A percentile compares a stretch with the other conserved stretches of the same genome.
Evolutionary conservation across 768 basidiomycete genomes (phyloP).

Genomic region (Imleria badia): DNA sequence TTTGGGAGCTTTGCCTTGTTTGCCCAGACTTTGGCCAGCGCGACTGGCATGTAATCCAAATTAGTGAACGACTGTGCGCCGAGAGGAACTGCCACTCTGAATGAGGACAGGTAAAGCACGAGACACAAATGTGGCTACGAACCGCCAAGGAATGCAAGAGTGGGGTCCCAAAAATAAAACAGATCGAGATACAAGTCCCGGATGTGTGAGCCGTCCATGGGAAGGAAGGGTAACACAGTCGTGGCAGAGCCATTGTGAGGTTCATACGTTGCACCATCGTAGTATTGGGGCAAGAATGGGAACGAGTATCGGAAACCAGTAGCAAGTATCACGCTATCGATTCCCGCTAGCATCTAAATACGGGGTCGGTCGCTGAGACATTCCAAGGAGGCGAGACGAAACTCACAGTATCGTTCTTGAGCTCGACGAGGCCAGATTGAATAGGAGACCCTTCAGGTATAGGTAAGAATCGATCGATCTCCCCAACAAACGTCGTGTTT

Average conservation of each 20-base stretch:
- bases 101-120: no score
- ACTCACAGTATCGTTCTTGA: conserved; percentile 12
- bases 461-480: conserved; percentile 8
- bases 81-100: no score
- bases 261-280: conserved; percentile 4
- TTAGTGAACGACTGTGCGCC: no score
- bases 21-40: conserved; percentile 18
- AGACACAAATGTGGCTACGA: no score
- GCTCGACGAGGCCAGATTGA: conserved; percentile 11
- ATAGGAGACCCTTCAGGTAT: conserved; percentile 1
- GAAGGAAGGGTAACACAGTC: neutral
- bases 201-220: conserved; percentile 2
- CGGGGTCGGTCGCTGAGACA: neutral
- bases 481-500: conserved; percentile 9
- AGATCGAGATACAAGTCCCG: conserved; percentile 7
- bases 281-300: conserved; percentile 18
- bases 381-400: neutral
- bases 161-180: no score
- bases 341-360: conserved; percentile 6
- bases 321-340: conserved; percentile 13
- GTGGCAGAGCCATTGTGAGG: neutral
- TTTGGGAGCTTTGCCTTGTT: conserved; percentile 12
- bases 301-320: conserved; percentile 15
- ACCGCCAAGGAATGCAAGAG: no score
- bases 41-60: neutral